Percentiles rank a stretch among this genome's conserved stretches.
These are phyloP conservation scores for Excoecaria cochinchinensis DNA, from an alignment of 345 rosid species.

Conservation along the genomic window DNA sequence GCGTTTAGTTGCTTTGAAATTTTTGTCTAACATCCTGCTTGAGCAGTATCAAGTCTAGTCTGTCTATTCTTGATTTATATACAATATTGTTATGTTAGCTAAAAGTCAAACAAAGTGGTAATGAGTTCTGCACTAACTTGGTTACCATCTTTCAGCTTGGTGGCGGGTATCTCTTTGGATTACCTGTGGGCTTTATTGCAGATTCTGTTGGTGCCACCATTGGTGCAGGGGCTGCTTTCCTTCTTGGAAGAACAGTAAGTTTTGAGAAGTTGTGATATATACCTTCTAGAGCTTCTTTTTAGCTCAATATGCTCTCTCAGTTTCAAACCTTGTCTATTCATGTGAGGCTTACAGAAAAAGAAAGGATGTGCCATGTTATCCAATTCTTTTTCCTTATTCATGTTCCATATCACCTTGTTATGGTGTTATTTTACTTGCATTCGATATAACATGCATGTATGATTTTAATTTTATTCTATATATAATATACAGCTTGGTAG, in stretches of 20 bases:
- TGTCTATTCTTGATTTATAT: not conserved
- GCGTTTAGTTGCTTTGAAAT: not conserved
- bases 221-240: slow-evolving; percentile 94
- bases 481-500: slow-evolving; percentile 62
- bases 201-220: slow-evolving; percentile 93
- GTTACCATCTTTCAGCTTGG: slow-evolving; percentile 67
- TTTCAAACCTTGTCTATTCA: not conserved
- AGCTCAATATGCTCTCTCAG: not conserved
- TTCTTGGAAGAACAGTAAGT: slow-evolving; percentile 83
- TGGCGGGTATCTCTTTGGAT: slow-evolving; percentile 97
- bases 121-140: slow-evolving; percentile 10
- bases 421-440: not conserved
- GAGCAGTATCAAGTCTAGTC: not conserved
- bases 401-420: not conserved
- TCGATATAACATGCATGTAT: not conserved
- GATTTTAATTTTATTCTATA: slow-evolving; percentile 6
- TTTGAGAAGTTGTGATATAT: not conserved
- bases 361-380: not conserved
- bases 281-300: not conserved
- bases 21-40: not conserved
- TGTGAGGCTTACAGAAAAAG: not conserved
- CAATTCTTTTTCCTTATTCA: not conserved
- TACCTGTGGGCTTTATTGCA: slow-evolving; percentile 86
- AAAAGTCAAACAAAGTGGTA: not conserved
- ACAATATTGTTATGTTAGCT: not conserved